Evolutionary conservation across 768 basidiomycete genomes (phyloP), one percentile per base, ranked within the genome.

Genomic region (Hygrophorus pudorinus): DNA sequence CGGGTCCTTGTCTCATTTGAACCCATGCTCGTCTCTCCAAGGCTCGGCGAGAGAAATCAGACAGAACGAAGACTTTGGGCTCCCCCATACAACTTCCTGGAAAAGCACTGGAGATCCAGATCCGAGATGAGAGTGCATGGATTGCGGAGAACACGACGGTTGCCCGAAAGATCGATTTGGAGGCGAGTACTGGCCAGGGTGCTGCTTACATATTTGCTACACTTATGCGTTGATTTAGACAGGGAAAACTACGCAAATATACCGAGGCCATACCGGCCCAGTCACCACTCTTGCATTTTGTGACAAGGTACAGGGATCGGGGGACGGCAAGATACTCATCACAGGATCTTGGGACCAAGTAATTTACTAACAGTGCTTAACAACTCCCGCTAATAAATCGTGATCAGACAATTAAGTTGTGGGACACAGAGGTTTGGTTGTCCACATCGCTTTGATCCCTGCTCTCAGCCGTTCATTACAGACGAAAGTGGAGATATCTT

Each of bases 341-440:
- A 90, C 87, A 35, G 92, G 87, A 16, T 92, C 92, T 37, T 99
- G 96, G 96, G 96, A 99, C 59, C 81, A 78, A 63, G 87, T 78
- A 50, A 50, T 51, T 51, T 28, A 24, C 32, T 24, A 10, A 29
- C 37, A 11, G 10, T 30, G 12, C 36, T 14, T 18, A 13, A 17
- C 28, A 14, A 24, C 12, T 34, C n/a, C 32, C n/a, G 7, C 29
- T 27, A 36, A 41, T 48, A 45, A 6, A 45, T 36, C 43, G 17
- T 20, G 29, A 38, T 3, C 55, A 97, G 89, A 81, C 81, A 0
- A 87, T 99, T 61, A 84, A 79, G 59, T 45, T 93, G 5, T 98
- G 93, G 93, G 71, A 93, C 56, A 76, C 74, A 8, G 59, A 75
- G 51, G 94, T 93, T 52, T 40, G 74, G 54, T 24, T 24, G 24